Conservation (phyloP, 2,329 filamentous ascomycete species). For the Neonectria ditissima region DNA sequence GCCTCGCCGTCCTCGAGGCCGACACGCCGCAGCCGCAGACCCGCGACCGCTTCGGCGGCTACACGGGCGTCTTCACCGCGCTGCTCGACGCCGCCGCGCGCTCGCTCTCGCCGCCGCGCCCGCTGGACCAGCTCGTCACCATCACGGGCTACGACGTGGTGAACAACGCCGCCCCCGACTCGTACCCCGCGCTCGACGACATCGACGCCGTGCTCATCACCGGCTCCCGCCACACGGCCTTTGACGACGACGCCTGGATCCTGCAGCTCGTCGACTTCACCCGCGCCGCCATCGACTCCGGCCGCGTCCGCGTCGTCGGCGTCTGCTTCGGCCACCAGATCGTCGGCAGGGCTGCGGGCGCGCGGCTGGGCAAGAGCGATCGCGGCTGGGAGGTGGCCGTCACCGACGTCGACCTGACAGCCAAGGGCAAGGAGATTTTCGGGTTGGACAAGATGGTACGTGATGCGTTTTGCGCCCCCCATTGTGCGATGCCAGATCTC, state of each 20-base stretch:
- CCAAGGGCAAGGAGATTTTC: slow-evolving; percentile 55
- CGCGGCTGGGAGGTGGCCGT: slow-evolving; percentile 60
- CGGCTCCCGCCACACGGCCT: slow-evolving; percentile 72
- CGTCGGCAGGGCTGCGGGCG: slow-evolving; percentile 56
- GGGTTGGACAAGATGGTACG: slow-evolving; percentile 50
- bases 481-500: slow-evolving; percentile 54
- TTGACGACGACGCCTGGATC: slow-evolving; percentile 59
- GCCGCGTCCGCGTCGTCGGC: slow-evolving; percentile 71
- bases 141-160: slow-evolving; percentile 80
- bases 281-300: slow-evolving; percentile 46
- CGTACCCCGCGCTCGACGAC: slow-evolving; percentile 78
- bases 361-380: slow-evolving; percentile 53
- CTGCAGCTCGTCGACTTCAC: slow-evolving; percentile 55
- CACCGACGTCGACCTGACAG: slow-evolving; percentile 54
- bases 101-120: slow-evolving; percentile 54
- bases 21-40: slow-evolving; percentile 79
- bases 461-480: not conserved
- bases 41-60: slow-evolving; percentile 74
- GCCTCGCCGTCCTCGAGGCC: slow-evolving; percentile 89
- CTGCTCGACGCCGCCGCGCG: slow-evolving; percentile 68
- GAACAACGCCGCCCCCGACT: slow-evolving; percentile 64
- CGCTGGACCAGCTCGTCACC: slow-evolving; percentile 61
- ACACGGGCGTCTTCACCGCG: slow-evolving; percentile 76
- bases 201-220: slow-evolving; percentile 88
- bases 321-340: slow-evolving; percentile 64